phyloP scores from a whole-genome alignment of 2,329 filamentous ascomycete species.

The Aureobasidium pullulans region DNA sequence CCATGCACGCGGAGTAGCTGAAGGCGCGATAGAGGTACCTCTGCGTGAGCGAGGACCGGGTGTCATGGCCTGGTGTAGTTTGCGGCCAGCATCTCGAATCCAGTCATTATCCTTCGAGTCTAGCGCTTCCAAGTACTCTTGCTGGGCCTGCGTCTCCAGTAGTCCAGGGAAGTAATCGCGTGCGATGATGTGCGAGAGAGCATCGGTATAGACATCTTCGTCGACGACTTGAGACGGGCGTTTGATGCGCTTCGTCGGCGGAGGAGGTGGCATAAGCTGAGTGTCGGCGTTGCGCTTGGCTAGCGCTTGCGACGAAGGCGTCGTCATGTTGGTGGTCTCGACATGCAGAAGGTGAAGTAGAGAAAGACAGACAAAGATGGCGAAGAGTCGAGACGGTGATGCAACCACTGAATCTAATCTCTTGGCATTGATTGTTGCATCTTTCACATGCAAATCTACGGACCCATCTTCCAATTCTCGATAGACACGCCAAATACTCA shows the following conservation, averaged over 20 bases:
- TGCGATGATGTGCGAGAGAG: slow-evolving; percentile 87
- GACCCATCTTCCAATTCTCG: not conserved
- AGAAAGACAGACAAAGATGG: not conserved
- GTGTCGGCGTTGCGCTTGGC: slow-evolving; percentile 57
- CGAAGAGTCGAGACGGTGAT: not conserved
- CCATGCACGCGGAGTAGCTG: slow-evolving; percentile 54
- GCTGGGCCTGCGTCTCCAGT: slow-evolving; percentile 74
- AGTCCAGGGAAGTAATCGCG: slow-evolving; percentile 95
- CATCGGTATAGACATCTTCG: slow-evolving; percentile 87
- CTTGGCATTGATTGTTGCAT: not conserved
- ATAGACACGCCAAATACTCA: not conserved
- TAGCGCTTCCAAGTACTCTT: slow-evolving; percentile 86
- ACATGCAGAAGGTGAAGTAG: not conserved
- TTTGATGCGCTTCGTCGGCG: slow-evolving; percentile 80
- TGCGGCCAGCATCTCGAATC: slow-evolving; percentile 72
- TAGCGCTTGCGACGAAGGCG: slow-evolving; percentile 39
- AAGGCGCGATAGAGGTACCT: slow-evolving; percentile 29
- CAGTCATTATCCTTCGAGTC: slow-evolving; percentile 78
- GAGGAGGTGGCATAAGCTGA: slow-evolving; percentile 82
- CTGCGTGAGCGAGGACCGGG: slow-evolving; percentile 50
- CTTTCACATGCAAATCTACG: slow-evolving; percentile 6
- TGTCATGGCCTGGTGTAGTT: slow-evolving; percentile 65
- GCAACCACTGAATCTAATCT: not conserved
- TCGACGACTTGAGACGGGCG: slow-evolving; percentile 80
- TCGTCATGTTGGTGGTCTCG: slow-evolving; percentile 6